Evolutionary conservation across 495 filamentous ascomycete genomes (phyloP).

Genomic region (Amphirosellinia nigrospora): DNA sequence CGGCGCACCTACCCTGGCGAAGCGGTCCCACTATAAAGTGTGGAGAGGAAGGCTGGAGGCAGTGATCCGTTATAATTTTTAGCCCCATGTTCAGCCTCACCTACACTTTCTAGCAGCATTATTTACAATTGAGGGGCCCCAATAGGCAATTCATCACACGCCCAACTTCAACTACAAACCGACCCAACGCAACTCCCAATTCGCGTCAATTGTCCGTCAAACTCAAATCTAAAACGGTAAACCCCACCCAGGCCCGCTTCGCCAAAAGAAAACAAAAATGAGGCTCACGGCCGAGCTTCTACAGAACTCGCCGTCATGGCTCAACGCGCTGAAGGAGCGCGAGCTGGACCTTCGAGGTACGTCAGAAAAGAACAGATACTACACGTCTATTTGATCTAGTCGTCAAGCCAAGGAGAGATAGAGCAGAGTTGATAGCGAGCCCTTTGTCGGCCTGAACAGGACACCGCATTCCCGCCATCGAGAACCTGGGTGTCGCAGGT

Average conservation of each 20-base stretch:
- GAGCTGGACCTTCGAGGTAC: conserved; percentile 99
- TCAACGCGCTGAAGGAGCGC: conserved; percentile 96
- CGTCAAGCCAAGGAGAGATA: conserved; percentile 45
- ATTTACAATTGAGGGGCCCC: neutral
- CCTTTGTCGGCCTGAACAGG: conserved; percentile 68
- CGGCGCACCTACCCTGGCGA: neutral
- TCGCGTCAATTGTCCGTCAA: neutral
- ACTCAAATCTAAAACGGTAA: conserved; percentile 27
- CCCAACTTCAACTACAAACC: neutral
- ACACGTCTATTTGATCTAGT: conserved; percentile 70
- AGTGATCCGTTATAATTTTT: conserved; percentile 2
- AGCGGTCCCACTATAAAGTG: neutral
- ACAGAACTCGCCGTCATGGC: conserved; percentile 88
- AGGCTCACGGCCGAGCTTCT: conserved; percentile 95
- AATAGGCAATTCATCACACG: neutral
- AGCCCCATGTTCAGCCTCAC: conserved; percentile 19
- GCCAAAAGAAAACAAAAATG: conserved; percentile 59
- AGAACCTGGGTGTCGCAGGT: conserved; percentile 95
- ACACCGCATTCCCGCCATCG: conserved; percentile 96
- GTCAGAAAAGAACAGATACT: conserved; percentile 99
- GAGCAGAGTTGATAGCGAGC: conserved; percentile 86
- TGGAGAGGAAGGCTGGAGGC: conserved; percentile 19
- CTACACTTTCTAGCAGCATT: neutral
- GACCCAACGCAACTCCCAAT: neutral
- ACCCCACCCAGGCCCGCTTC: conserved; percentile 9